Conservation (phyloP, 1,284 basidiomycete species). For the Volvariella volvacea region DNA sequence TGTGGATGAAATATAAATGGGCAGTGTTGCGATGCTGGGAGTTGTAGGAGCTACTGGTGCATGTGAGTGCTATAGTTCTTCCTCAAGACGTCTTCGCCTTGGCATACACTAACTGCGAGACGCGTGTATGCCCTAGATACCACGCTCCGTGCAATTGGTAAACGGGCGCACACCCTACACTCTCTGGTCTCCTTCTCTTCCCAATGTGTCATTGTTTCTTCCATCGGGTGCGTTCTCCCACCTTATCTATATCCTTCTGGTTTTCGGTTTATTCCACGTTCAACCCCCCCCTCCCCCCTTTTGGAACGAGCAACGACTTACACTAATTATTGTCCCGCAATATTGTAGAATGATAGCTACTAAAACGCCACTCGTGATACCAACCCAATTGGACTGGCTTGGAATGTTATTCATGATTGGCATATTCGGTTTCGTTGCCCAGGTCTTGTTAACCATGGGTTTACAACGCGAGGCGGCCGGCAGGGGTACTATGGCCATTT, state of each 20-base stretch:
- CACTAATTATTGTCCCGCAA: no score
- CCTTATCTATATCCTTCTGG: neutral
- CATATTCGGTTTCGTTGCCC: constrained; percentile 54
- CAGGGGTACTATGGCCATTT: constrained; percentile 54
- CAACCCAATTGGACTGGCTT: constrained; percentile 40
- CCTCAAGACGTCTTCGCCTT: neutral
- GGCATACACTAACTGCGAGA: neutral
- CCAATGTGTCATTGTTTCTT: constrained; percentile 51
- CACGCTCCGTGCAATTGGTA: constrained; percentile 65
- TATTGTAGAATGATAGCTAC: constrained; percentile 40
- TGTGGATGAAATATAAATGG: neutral
- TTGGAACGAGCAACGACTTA: no score
- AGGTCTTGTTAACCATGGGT: constrained; percentile 56
- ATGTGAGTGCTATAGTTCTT: constrained; percentile 6
- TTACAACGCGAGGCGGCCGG: constrained; percentile 61
- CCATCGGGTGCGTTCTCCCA: constrained; percentile 35
- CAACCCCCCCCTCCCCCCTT: no score
- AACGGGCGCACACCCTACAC: constrained; percentile 68
- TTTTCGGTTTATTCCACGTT: no score
- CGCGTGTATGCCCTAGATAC: constrained; percentile 36
- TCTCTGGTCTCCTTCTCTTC: constrained; percentile 64
- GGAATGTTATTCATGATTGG: constrained; percentile 40
- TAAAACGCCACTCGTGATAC: constrained; percentile 36
- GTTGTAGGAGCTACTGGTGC: constrained; percentile 48
- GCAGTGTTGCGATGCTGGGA: constrained; percentile 48